Evolutionary conservation across 345 rosid species (phyloP), one percentile per base, ranked within the genome.

Genomic region (Linum usitatissimum): DNA sequence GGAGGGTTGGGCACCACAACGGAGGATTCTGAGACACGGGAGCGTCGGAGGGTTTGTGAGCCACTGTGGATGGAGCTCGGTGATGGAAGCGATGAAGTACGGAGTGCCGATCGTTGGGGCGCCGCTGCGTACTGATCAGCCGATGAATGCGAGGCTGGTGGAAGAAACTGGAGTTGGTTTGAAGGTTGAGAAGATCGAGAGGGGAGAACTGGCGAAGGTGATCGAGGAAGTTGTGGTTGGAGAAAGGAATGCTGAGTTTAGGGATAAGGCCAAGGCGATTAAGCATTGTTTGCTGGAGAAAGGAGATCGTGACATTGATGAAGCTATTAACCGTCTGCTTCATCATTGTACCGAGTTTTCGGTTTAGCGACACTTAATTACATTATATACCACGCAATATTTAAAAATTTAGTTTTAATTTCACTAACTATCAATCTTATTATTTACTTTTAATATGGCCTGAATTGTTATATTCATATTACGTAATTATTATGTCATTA

Each of bases 61-160:
- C 9, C 64, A 61, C 64, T 61, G 64, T 20, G 64, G 53, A 19
- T 61, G 64, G 64, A 45, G 64, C 40, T 61, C 64, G 42, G 64
- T 61, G 18, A 61, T 42, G 64, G 64, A 61, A 23, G 42, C 30
- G 12, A 45, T 61, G 30, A 39, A 45, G 18, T 3, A 18, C 21
- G 64, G 64, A 21, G 64, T 61, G 1, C 64, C 64, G 9, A 42
- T 61, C 5, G 9, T 61, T 3, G 54, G 10, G n/a, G 9, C 19
- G 64, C 64, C 64, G 1, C 19, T 61, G 54, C 15, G 20, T 19
- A 14, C 1, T 6, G 64, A 61, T 9, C 53, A 61, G 54, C 28
- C 28, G 10, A 12, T 42, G 28, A 61, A 61, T 61, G 62, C 45
- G 10, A 34, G 45, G 62, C 18, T 59, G 40, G 62, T 45, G 14